Base-by-base conservation (phyloP, 1,284 basidiomycete species). In the Melanopsichium pennsylvanicum region DNA sequence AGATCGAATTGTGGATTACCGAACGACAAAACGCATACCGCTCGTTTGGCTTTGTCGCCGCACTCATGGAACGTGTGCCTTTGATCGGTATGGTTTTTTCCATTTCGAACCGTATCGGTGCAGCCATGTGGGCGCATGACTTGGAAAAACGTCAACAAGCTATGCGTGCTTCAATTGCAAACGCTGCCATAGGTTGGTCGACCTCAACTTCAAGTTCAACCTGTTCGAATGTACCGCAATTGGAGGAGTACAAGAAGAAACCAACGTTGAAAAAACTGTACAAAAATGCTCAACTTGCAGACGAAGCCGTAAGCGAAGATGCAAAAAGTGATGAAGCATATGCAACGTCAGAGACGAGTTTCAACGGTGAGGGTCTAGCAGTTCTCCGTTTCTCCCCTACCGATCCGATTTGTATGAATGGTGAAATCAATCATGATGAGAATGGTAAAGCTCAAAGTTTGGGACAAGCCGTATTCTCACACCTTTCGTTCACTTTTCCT, bases 401-500 rank as follows among this genome's bases (percentile, higher is more conserved):
- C n/a, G n/a, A n/a, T n/a, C n/a, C n/a, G n/a, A n/a, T n/a, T n/a
- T n/a, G n/a, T n/a, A n/a, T n/a, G n/a, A n/a, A n/a, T n/a, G n/a
- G n/a, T n/a, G n/a, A n/a, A n/a, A n/a, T n/a, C n/a, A n/a, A n/a
- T n/a, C n/a, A n/a, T n/a, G n/a, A n/a, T n/a, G n/a, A n/a, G n/a
- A n/a, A n/a, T n/a, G n/a, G n/a, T n/a, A n/a, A n/a, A n/a, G n/a
- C n/a, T n/a, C n/a, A n/a, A n/a, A n/a, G n/a, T n/a, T n/a, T n/a
- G n/a, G n/a, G 34, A 15, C 32, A 35, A 16, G 62, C 52, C 4
- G 44, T 62, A 58, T 91, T 97, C 81, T 86, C 88, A 2, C 86
- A 90, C 66, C 84, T 94, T 13, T 87, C 88, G 15, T 91, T 89
- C 37, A 86, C 88, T 3, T 97, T 97, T 80, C 94, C 94, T 3